Percentiles rank a stretch among this genome's conserved stretches.
These are phyloP conservation scores for Arthrinium puccinioides DNA, from an alignment of 2,329 filamentous ascomycete genomes.

Conservation along the genomic window DNA sequence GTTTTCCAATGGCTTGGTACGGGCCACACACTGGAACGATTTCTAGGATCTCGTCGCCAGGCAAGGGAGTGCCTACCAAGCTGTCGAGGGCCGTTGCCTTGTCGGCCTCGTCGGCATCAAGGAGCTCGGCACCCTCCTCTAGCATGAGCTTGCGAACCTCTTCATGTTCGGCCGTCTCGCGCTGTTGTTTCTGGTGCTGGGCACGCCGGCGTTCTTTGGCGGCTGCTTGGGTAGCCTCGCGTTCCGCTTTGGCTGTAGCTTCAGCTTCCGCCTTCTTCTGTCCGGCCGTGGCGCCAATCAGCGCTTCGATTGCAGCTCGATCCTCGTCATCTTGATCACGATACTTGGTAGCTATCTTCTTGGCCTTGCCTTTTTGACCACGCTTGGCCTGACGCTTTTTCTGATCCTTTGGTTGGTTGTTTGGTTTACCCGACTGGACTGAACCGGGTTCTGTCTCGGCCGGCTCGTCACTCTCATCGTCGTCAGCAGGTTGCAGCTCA, in stretches of 20 bases:
- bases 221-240: conserved; percentile 65
- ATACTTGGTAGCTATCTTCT: conserved; percentile 85
- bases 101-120: conserved; percentile 52
- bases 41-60: conserved; percentile 76
- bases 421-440: conserved; percentile 13
- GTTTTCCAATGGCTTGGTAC: conserved; percentile 55
- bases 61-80: conserved; percentile 69
- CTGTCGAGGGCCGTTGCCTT: conserved; percentile 54
- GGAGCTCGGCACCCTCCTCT: conserved; percentile 49
- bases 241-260: conserved; percentile 56
- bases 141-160: conserved; percentile 56
- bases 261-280: conserved; percentile 63
- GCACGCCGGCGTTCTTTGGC: conserved; percentile 68
- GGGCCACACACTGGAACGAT: conserved; percentile 58
- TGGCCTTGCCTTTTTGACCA: conserved; percentile 74
- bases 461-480: conserved; percentile 29
- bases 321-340: conserved; percentile 94
- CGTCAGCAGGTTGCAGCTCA: conserved; percentile 8
- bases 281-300: conserved; percentile 72
- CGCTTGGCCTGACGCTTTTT: conserved; percentile 51
- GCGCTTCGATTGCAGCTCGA: conserved; percentile 69
- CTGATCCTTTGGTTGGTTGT: conserved; percentile 20
- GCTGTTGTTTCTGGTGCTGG: conserved; percentile 72
- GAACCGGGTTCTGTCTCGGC: conserved; percentile 12
- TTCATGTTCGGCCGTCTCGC: conserved; percentile 70